These are phyloP conservation scores for Macrolepiota fuliginosa DNA, from an alignment of 768 basidiomycete genomes.

Conservation along the genomic window DNA sequence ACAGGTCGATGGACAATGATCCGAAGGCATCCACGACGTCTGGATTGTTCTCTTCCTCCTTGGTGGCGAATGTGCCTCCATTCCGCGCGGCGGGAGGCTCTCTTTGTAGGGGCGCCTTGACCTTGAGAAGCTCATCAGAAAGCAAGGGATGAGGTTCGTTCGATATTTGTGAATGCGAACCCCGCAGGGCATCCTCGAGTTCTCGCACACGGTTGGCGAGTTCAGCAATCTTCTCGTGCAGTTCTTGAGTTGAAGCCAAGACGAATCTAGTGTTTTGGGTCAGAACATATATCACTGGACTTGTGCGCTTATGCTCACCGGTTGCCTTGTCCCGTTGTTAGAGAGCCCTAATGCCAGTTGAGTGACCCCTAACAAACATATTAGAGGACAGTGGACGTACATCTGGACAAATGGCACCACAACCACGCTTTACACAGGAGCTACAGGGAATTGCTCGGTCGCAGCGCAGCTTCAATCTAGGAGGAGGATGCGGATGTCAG, in stretches of 20 bases:
- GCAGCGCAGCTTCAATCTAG: constrained; percentile 67
- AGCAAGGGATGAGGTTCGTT: constrained; percentile 65
- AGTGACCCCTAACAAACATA: background rate
- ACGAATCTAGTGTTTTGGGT: constrained; percentile 51
- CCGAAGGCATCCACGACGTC: constrained; percentile 82
- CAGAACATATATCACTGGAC: background rate
- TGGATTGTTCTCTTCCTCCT: constrained; percentile 62
- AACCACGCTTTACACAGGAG: constrained; percentile 79
- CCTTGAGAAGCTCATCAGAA: constrained; percentile 65
- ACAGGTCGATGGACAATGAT: constrained; percentile 68
- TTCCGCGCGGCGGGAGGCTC: constrained; percentile 50
- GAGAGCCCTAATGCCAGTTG: constrained; percentile 47
- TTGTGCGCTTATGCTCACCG: constrained; percentile 38
- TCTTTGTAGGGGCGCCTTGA: constrained; percentile 76
- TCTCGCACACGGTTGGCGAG: constrained; percentile 72
- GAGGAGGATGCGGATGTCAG: constrained; percentile 6
- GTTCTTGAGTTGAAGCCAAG: constrained; percentile 74
- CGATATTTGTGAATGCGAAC: constrained; percentile 57
- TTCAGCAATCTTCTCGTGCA: constrained; percentile 80
- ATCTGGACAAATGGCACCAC: constrained; percentile 81
- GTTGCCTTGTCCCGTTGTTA: constrained; percentile 71
- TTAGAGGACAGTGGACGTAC: constrained; percentile 34
- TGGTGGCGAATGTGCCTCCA: constrained; percentile 31
- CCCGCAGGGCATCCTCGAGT: constrained; percentile 68
- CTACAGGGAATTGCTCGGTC: constrained; percentile 77